These are phyloP conservation scores for Trichosporon coremiiforme DNA, from an alignment of 1,284 basidiomycete genomes.

Conservation along the genomic window DNA sequence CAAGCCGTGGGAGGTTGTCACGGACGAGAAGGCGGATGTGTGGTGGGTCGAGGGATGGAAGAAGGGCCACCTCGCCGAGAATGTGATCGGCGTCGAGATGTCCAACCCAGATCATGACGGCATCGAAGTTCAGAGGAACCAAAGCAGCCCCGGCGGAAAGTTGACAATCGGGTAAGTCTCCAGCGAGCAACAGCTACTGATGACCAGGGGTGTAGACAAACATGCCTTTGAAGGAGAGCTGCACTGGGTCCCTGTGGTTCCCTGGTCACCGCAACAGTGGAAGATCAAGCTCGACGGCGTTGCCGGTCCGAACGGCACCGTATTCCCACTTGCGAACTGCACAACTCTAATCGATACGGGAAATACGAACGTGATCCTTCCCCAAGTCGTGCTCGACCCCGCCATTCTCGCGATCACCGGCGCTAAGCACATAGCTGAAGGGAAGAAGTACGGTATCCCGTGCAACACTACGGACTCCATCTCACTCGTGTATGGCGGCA, in stretches of 20 bases:
- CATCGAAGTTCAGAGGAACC: not conserved
- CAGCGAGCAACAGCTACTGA: not conserved
- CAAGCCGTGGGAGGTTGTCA: not conserved
- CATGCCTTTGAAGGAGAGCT: not conserved
- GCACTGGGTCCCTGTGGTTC: not conserved
- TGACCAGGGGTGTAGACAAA: not conserved
- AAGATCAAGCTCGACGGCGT: not conserved
- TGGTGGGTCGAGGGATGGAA: not conserved
- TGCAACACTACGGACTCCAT: not conserved
- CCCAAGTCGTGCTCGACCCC: not conserved
- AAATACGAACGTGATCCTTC: not conserved
- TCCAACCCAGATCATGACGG: not conserved
- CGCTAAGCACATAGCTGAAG: not conserved
- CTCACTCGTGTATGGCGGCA: not conserved
- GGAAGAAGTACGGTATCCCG: not conserved
- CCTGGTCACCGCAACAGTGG: not conserved
- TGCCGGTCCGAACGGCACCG: not conserved
- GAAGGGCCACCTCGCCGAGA: not conserved
- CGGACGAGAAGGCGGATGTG: not conserved
- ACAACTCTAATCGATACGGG: not conserved
- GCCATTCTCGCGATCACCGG: not conserved
- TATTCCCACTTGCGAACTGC: not conserved
- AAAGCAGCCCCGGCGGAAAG: not conserved
- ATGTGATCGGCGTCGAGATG: not conserved
- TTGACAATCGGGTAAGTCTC: not conserved